Conservation (phyloP, 257 asterid genomes). For the Solanum virginianum region DNA sequence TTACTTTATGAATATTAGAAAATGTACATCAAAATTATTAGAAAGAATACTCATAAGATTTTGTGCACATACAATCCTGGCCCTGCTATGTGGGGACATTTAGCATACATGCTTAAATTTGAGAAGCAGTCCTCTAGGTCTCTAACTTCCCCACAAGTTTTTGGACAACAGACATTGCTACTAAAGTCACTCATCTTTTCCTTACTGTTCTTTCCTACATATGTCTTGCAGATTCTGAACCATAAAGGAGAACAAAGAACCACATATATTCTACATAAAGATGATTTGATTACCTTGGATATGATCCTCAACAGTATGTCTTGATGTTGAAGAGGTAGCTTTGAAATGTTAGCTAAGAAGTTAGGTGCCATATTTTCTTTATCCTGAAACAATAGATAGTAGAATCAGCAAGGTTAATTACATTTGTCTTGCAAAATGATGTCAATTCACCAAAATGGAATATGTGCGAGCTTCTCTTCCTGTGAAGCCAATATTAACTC, state of each 20-base stretch:
- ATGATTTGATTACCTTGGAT: conserved; percentile 44
- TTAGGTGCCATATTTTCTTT: conserved; percentile 58
- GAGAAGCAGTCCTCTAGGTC: neutral
- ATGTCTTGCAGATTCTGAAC: neutral
- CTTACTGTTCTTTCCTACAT: neutral
- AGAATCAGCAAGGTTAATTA: neutral
- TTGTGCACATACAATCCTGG: neutral
- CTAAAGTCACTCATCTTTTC: neutral
- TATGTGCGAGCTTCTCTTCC: neutral
- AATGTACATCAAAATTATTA: neutral
- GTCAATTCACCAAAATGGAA: neutral
- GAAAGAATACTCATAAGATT: neutral
- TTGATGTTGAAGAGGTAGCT: conserved; percentile 82
- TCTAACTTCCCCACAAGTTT: neutral
- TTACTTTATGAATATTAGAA: neutral
- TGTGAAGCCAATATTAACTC: neutral
- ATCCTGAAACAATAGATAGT: conserved; percentile 37
- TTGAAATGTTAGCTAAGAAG: conserved; percentile 54
- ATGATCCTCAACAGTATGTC: conserved; percentile 67
- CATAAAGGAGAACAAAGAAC: neutral
- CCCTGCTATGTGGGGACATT: neutral
- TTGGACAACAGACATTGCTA: neutral
- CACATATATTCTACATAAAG: neutral
- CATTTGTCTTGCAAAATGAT: neutral
- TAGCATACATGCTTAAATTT: neutral